Percentiles rank a stretch among this genome's conserved stretches.
Conservation (phyloP, 305 asterid genomes). For the Fraxinus floribunda region DNA sequence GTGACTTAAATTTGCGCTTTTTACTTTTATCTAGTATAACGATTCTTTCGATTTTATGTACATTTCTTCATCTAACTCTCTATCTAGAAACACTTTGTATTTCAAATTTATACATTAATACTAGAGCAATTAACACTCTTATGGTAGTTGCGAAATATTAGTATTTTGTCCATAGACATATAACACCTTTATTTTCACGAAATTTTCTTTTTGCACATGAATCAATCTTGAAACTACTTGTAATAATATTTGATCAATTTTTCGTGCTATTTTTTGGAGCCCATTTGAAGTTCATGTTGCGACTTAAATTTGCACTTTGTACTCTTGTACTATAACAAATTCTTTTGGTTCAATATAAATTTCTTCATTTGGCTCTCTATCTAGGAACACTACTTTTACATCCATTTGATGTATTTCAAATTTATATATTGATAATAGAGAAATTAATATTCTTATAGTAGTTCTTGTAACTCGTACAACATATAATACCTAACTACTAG, state of each 20-base stretch:
- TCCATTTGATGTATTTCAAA: not conserved
- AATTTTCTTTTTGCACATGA: not conserved
- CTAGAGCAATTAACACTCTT: not conserved
- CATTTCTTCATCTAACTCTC: not conserved
- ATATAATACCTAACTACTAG: not conserved
- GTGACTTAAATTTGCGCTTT: not conserved
- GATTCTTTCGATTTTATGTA: not conserved
- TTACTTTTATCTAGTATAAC: not conserved
- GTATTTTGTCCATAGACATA: conserved; percentile 12
- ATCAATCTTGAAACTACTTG: not conserved
- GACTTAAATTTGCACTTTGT: not conserved
- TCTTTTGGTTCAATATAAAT: not conserved
- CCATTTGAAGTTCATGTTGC: not conserved
- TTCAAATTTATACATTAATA: not conserved
- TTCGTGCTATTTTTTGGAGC: not conserved
- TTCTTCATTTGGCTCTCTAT: not conserved
- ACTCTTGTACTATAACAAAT: not conserved
- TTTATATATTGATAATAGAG: not conserved
- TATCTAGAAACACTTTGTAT: not conserved
- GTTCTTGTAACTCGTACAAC: not conserved
- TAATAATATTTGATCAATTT: not conserved
- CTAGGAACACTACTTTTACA: not conserved
- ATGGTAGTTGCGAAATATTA: not conserved
- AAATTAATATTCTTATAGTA: not conserved
- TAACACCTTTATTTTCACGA: not conserved